A percentile compares a stretch with the other conserved stretches of the same genome.
These are phyloP conservation scores for Aspergillus ruber DNA, from an alignment of 2,329 filamentous ascomycete genomes.

Conservation along the genomic window DNA sequence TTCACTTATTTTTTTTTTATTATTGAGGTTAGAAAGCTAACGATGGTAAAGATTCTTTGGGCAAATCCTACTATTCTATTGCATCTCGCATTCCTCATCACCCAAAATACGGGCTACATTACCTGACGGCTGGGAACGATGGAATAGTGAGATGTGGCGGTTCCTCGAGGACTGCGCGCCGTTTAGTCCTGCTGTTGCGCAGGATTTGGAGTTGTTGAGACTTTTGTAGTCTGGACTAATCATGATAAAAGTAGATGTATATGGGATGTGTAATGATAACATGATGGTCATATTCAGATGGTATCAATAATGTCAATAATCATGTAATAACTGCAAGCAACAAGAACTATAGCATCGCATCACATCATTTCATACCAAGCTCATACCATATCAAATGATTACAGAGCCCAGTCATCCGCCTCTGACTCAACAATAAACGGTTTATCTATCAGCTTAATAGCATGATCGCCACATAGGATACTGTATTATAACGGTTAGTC, in stretches of 20 bases:
- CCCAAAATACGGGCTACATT: slow-evolving; percentile 28
- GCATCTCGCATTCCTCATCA: slow-evolving; percentile 33
- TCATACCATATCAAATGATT: slow-evolving; percentile 6
- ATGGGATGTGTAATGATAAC: background rate
- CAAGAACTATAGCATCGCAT: too few species aligned
- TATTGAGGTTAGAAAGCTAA: background rate
- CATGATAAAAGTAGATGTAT: background rate
- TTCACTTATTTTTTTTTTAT: too few species aligned
- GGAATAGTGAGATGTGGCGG: slow-evolving; percentile 36
- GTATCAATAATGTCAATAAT: too few species aligned
- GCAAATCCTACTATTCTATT: slow-evolving; percentile 38
- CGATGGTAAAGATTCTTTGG: slow-evolving; percentile 33
- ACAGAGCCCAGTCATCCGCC: slow-evolving; percentile 71
- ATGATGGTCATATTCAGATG: background rate
- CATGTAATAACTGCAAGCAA: too few species aligned
- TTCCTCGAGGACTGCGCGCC: slow-evolving; percentile 34
- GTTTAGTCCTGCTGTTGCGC: slow-evolving; percentile 33
- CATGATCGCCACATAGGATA: slow-evolving; percentile 89
- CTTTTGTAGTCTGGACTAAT: slow-evolving; percentile 21
- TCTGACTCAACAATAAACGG: slow-evolving; percentile 78
- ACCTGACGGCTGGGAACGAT: slow-evolving; percentile 34
- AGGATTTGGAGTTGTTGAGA: slow-evolving; percentile 34
- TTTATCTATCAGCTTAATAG: slow-evolving; percentile 89
- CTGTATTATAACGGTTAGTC: slow-evolving; percentile 42
- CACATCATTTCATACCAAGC: too few species aligned